These are phyloP conservation scores for Colletotrichum tamarilloi DNA, from an alignment of 2,329 filamentous ascomycete genomes.

Conservation along the genomic window DNA sequence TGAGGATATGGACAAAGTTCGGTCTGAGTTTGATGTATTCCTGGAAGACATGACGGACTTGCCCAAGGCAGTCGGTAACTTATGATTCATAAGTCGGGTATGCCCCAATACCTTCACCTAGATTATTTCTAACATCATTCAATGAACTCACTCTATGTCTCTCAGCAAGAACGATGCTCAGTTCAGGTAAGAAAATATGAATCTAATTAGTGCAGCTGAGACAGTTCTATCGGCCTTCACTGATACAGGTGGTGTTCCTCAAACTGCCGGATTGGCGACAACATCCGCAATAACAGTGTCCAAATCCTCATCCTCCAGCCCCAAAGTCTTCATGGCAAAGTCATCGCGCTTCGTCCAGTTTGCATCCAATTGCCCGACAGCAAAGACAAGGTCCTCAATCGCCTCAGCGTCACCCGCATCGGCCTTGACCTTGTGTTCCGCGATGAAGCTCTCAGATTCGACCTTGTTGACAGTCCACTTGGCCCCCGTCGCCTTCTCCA, in stretches of 20 bases:
- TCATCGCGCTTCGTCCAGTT: constrained; percentile 58
- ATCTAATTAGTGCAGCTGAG: not conserved
- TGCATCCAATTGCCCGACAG: constrained; percentile 58
- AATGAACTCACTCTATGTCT: too few species aligned
- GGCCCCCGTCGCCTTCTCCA: constrained; percentile 46
- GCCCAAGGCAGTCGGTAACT: constrained; percentile 18
- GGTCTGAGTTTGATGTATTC: constrained; percentile 51
- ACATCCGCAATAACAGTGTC: constrained; percentile 52
- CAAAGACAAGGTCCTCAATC: constrained; percentile 61
- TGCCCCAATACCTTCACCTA: too few species aligned
- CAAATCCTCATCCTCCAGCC: constrained; percentile 57
- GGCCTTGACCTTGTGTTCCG: constrained; percentile 48
- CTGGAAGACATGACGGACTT: constrained; percentile 39
- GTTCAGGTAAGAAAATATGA: not conserved
- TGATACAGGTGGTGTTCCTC: too few species aligned
- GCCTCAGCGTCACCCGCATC: constrained; percentile 51
- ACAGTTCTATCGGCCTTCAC: not conserved
- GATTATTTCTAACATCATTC: too few species aligned
- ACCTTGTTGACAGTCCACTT: constrained; percentile 45
- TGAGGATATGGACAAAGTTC: constrained; percentile 55
- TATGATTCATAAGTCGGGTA: not conserved
- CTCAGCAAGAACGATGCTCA: too few species aligned
- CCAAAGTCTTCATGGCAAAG: constrained; percentile 60
- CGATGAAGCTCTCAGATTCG: constrained; percentile 53
- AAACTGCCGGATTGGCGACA: constrained; percentile 39